These are phyloP conservation scores for Fusarium sp. DNA, from an alignment of 2,329 filamentous ascomycete species.

Conservation along the genomic window DNA sequence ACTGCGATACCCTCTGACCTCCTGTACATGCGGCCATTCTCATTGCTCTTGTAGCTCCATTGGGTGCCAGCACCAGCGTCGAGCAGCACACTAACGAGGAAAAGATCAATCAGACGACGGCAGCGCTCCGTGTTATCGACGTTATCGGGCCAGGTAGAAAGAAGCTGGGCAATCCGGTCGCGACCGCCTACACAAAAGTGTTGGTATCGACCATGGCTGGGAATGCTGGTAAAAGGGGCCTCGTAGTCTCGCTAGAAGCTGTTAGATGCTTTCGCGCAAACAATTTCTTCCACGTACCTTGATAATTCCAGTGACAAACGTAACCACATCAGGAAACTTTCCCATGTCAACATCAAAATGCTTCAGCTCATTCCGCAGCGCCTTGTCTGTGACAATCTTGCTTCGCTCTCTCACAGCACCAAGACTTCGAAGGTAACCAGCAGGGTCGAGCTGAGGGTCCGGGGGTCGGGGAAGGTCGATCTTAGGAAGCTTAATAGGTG, in stretches of 20 bases:
- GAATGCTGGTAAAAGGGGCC: constrained; percentile 69
- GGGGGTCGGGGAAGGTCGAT: constrained; percentile 83
- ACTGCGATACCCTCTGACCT: constrained; percentile 89
- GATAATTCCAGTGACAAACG: constrained; percentile 91
- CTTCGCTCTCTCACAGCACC: constrained; percentile 84
- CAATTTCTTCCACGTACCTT: constrained; percentile 68
- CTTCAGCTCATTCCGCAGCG: constrained; percentile 75
- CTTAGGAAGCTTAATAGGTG: constrained; percentile 68
- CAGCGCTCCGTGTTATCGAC: constrained; percentile 77
- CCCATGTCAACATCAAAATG: constrained; percentile 89
- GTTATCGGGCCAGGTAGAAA: constrained; percentile 71
- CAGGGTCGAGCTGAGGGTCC: constrained; percentile 86
- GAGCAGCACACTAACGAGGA: constrained; percentile 79
- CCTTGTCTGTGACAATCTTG: constrained; percentile 76
- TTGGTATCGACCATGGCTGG: constrained; percentile 85
- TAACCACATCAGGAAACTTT: constrained; percentile 83
- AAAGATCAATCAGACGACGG: constrained; percentile 77
- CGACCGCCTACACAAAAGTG: constrained; percentile 83
- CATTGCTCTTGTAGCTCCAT: constrained; percentile 92
- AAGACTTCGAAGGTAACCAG: constrained; percentile 88
- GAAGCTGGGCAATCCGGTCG: constrained; percentile 74
- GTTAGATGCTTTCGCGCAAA: not conserved
- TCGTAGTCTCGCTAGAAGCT: constrained; percentile 61
- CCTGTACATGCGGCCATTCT: constrained; percentile 81
- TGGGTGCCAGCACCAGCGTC: constrained; percentile 88